These are phyloP conservation scores for rapeseed (Brassica napus) DNA, from an alignment of 345 rosid species.

Conservation along the genomic window Da-Ae NC_063442.1:2607001-2607500, in stretches of 20 bases:
- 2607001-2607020: constrained; percentile 7
- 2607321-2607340: constrained; percentile 88
- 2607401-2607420: constrained; percentile 98
- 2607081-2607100: constrained; percentile 91
- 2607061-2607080: constrained; percentile 43
- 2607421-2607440: constrained; percentile 94
- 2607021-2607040: background rate
- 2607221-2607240: constrained; percentile 2
- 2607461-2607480: constrained; percentile 14
- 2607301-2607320: constrained; percentile 90
- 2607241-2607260: background rate
- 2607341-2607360: constrained; percentile 86
- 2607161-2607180: constrained; percentile 42
- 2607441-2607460: background rate
- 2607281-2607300: background rate
- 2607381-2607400: constrained; percentile 99
- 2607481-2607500: background rate
- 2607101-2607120: constrained; percentile 94
- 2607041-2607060: background rate
- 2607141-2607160: constrained; percentile 93
- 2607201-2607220: constrained; percentile 91
- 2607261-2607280: background rate
- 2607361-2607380: constrained; percentile 88
- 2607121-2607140: constrained; percentile 92
- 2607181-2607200: constrained; percentile 69